phyloP scores from a whole-genome alignment of 352 stramenopile species.

The Globisporangium nodosum region DNA sequence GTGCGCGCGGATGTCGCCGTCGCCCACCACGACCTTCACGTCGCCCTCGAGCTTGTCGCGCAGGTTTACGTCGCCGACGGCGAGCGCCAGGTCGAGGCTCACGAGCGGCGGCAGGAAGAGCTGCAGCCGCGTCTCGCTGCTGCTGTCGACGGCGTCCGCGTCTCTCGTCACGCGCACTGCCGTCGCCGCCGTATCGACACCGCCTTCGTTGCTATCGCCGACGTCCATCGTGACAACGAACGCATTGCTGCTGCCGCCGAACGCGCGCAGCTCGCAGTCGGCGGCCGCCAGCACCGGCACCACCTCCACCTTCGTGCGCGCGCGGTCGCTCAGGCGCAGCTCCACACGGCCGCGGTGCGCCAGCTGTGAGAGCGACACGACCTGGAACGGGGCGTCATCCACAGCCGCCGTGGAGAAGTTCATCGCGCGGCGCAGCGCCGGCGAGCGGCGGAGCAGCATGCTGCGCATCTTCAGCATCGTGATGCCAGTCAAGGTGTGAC shows the following conservation, averaged over 20 bases:
- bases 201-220: slow-evolving; percentile 7
- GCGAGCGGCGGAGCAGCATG: background rate
- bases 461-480: background rate
- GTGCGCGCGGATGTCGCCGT: slow-evolving; percentile 50
- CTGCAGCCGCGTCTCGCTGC: slow-evolving; percentile 16
- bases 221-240: slow-evolving; percentile 18
- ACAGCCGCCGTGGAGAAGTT: background rate
- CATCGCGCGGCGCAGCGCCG: background rate
- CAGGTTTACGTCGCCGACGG: slow-evolving; percentile 37
- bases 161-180: slow-evolving; percentile 29
- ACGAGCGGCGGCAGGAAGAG: slow-evolving; percentile 35
- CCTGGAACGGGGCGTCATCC: slow-evolving; percentile 9
- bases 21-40: slow-evolving; percentile 49
- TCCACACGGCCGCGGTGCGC: slow-evolving; percentile 35
- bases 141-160: background rate
- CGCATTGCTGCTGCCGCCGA: background rate
- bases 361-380: slow-evolving; percentile 30
- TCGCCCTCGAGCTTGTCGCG: slow-evolving; percentile 71
- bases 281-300: slow-evolving; percentile 37
- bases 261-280: slow-evolving; percentile 43
- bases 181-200: background rate
- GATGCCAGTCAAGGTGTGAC: background rate
- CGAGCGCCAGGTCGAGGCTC: slow-evolving; percentile 41
- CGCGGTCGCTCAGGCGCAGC: slow-evolving; percentile 31
- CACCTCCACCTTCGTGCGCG: slow-evolving; percentile 31